Base-by-base conservation (phyloP, 805 yeast genomes). In the Wickerhamiella cacticola region DNA sequence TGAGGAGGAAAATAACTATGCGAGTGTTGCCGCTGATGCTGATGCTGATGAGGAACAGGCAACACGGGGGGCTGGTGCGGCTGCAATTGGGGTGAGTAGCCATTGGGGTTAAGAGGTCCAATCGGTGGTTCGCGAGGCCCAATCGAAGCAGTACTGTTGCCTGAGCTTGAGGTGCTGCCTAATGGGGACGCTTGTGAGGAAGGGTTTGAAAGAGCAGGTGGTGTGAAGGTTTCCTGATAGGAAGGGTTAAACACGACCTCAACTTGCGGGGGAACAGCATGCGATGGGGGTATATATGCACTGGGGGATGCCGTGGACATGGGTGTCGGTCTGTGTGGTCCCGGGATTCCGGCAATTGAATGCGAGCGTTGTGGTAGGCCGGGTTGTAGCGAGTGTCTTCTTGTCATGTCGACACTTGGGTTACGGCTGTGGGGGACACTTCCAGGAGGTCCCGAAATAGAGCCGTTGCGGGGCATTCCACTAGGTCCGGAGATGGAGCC, bases 311-410 rank as follows among this genome's bases (percentile, higher is more conserved):
- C n/a, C n/a, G n/a, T n/a, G n/a, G n/a, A n/a, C n/a, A n/a, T n/a
- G n/a, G n/a, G n/a, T n/a, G n/a, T n/a, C n/a, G n/a, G n/a, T n/a
- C 29, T 25, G 29, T 25, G 7, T 21, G 41, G 41, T 12, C 41
- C 41, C n/a, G 41, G 41, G 6, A 36, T 5, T 16, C 41, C 26
- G 5, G 41, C 26, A 5, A 15, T 21, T 7, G 41, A 22, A 21
- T 36, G 41, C 24, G 42, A 23, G 26, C 42, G 26, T 29, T 22
- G 19, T 3, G 29, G 29, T 23, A 23, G 15, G n/a, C 16, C 36
- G 3, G 42, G 42, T n/a, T 39, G 42, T 18, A 39, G 12, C 9
- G 42, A 39, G n/a, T 39, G 42, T 13, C 40, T 35, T 35, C 40
- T 35, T 3, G 21, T 26, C 25, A n/a, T 36, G 24, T 21, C 47